A percentile compares a stretch with the other conserved stretches of the same genome.
Evolutionary conservation across 306 rosid species (phyloP).

Genomic region (Coriaria nepalensis): DNA sequence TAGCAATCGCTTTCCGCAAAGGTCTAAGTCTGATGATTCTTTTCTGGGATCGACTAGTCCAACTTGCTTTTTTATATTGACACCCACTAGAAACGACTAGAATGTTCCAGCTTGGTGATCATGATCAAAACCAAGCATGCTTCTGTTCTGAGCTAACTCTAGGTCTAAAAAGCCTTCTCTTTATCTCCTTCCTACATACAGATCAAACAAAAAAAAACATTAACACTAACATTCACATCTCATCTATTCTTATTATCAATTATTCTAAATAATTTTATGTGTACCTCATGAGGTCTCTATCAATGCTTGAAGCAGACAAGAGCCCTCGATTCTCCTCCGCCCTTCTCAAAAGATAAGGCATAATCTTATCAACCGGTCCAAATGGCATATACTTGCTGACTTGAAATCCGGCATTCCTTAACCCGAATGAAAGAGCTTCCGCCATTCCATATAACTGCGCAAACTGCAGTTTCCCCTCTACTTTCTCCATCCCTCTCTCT

Average conservation of each 20-base stretch:
- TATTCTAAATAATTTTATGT: too few species aligned
- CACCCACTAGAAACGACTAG: too few species aligned
- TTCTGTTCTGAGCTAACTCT: too few species aligned
- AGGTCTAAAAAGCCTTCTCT: slow-evolving; percentile 29
- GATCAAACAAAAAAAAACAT: background rate
- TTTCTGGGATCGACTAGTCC: too few species aligned
- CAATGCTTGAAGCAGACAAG: slow-evolving; percentile 54
- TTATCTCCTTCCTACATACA: slow-evolving; percentile 43
- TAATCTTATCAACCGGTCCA: slow-evolving; percentile 61
- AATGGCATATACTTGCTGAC: slow-evolving; percentile 96
- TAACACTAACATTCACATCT: too few species aligned
- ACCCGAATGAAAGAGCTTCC: slow-evolving; percentile 68
- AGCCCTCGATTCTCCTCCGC: slow-evolving; percentile 91
- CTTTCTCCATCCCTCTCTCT: slow-evolving; percentile 63
- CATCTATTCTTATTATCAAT: too few species aligned
- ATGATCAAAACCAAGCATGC: background rate
- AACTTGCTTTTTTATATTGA: too few species aligned
- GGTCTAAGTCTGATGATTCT: too few species aligned
- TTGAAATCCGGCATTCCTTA: slow-evolving; percentile 83
- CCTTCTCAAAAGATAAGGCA: slow-evolving; percentile 80
- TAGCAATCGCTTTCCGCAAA: too few species aligned
- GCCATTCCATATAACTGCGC: slow-evolving; percentile 91
- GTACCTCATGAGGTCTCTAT: slow-evolving; percentile 61
- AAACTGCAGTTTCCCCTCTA: slow-evolving; percentile 63
- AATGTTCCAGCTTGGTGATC: background rate